Conservation (phyloP, 441 rosid genomes). For the Hura crepitans region DNA sequence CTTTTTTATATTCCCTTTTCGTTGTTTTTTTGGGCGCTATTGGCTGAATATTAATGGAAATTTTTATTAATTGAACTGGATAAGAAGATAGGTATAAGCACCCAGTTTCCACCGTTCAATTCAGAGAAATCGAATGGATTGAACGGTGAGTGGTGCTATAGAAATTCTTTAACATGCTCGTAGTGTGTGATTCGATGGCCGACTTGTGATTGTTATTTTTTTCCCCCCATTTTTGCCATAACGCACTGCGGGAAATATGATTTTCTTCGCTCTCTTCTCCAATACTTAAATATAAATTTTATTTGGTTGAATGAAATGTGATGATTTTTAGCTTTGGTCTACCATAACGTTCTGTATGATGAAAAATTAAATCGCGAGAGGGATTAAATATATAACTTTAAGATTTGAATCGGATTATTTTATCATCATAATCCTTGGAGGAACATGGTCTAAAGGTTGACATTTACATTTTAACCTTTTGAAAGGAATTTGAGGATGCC, state of each 20-base stretch:
- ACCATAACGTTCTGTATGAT: not conserved
- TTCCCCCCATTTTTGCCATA: not conserved
- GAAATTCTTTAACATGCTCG: not conserved
- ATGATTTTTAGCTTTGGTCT: not conserved
- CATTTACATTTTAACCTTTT: not conserved
- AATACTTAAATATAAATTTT: not conserved
- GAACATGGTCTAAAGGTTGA: not conserved
- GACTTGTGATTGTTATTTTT: not conserved
- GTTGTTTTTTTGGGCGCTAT: not conserved
- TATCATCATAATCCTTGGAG: not conserved
- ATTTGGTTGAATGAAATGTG: not conserved
- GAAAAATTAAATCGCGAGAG: not conserved
- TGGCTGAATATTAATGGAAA: not conserved
- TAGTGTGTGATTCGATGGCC: not conserved
- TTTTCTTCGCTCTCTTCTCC: not conserved
- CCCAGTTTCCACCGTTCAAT: slow-evolving; percentile 17
- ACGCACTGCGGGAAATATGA: slow-evolving; percentile 1
- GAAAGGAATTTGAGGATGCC: no score
- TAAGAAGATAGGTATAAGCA: not conserved
- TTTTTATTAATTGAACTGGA: not conserved
- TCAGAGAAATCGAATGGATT: slow-evolving; percentile 1
- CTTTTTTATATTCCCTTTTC: not conserved
- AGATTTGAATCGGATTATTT: no score
- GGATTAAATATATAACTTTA: no score
- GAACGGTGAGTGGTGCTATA: slow-evolving; percentile 19